Conservation (phyloP, 2,329 filamentous ascomycete species). For the Colletotrichum siamense region DNA sequence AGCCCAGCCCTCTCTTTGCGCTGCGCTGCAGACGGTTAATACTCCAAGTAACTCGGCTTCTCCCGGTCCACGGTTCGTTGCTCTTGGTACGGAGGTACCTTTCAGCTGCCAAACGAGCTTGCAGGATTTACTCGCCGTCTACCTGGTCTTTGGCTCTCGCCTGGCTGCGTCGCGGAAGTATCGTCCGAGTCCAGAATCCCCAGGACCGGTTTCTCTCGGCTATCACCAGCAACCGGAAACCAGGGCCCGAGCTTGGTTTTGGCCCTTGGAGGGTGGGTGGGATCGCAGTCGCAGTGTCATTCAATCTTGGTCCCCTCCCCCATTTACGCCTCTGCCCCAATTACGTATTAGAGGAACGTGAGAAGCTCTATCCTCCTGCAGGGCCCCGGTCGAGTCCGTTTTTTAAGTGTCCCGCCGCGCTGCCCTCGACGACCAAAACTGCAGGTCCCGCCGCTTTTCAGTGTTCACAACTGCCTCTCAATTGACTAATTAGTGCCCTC, state of each 20-base stretch:
- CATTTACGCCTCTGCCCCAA: neutral
- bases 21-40: neutral
- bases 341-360: conserved; percentile 14
- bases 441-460: neutral
- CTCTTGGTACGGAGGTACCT: conserved; percentile 13
- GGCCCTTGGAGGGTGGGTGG: neutral
- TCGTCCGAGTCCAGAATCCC: neutral
- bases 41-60: neutral
- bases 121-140: neutral
- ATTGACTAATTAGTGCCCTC: neutral
- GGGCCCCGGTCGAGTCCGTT: neutral
- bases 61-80: neutral
- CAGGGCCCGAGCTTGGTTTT: conserved; percentile 12
- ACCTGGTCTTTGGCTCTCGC: neutral
- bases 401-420: conserved; percentile 3
- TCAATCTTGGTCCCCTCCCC: neutral
- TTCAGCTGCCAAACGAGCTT: conserved; percentile 15
- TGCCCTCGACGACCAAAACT: neutral
- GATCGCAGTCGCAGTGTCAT: conserved; percentile 1
- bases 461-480: neutral
- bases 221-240: conserved; percentile 15
- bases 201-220: conserved; percentile 23
- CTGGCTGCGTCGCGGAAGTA: neutral
- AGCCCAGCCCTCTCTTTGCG: neutral
- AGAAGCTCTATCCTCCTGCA: neutral